These are phyloP conservation scores for Tetrahymena malaccensis DNA, from an alignment of 73 alveolate species.

Conservation along the genomic window DNA sequence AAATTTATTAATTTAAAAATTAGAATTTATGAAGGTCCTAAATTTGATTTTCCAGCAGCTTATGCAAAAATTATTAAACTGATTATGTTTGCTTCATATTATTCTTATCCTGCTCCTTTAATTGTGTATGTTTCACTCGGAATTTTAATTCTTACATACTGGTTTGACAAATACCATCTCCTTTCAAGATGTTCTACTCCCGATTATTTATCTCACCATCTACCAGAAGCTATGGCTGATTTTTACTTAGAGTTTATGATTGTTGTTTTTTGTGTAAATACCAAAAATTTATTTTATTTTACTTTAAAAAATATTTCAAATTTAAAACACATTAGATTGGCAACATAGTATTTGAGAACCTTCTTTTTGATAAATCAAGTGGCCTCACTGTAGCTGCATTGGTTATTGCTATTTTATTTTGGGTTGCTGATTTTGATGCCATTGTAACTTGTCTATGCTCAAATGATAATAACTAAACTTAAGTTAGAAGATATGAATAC, in stretches of 20 bases:
- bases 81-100: not conserved
- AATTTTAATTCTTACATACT: not conserved
- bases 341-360: not conserved
- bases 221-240: not conserved
- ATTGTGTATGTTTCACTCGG: not conserved
- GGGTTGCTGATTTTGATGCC: not conserved
- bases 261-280: not conserved
- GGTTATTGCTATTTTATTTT: not conserved
- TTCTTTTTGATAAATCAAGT: not conserved
- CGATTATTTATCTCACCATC: not conserved
- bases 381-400: not conserved
- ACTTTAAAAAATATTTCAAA: too few species aligned
- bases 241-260: not conserved
- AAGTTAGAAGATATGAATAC: not conserved
- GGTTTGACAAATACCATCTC: not conserved
- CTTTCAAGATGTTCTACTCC: not conserved
- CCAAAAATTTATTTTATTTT: not conserved
- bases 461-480: not conserved
- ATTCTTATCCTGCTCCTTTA: not conserved
- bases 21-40: not conserved
- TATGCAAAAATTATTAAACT: not conserved
- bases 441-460: not conserved
- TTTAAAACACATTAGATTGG: not conserved
- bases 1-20: too few species aligned
- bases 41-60: not conserved